These are phyloP conservation scores for Apiotrichum porosum DNA, from an alignment of 1,284 basidiomycete genomes.

Conservation along the genomic window DNA sequence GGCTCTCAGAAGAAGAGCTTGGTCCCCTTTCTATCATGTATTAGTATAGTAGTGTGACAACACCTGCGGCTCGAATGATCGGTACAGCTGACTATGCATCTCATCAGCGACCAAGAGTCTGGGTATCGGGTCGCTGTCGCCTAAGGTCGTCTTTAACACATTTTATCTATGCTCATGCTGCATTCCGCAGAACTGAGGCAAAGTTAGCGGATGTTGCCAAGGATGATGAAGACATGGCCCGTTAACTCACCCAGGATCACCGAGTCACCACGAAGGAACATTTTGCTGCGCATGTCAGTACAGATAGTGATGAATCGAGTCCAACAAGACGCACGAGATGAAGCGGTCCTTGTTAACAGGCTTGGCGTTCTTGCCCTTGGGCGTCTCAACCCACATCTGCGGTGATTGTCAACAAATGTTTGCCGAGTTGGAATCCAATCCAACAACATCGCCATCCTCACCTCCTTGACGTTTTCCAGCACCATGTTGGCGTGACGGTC, in stretches of 20 bases:
- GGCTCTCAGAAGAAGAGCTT: background rate
- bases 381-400: conserved; percentile 98
- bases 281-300: conserved; percentile 37
- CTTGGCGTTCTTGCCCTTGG: conserved; percentile 98
- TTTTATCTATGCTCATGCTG: conserved; percentile 54
- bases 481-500: conserved; percentile 99
- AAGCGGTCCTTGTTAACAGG: conserved; percentile 98
- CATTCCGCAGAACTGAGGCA: conserved; percentile 71
- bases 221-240: background rate
- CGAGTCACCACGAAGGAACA: conserved; percentile 72
- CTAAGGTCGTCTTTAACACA: conserved; percentile 1
- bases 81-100: conserved; percentile 17
- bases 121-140: conserved; percentile 10
- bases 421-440: background rate
- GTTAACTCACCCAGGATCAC: conserved; percentile 77
- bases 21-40: background rate
- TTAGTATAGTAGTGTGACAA: background rate
- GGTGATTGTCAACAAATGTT: background rate
- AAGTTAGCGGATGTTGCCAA: too few relatives aligned
- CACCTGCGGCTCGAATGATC: background rate
- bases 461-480: conserved; percentile 95
- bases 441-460: conserved; percentile 25
- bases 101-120: conserved; percentile 4
- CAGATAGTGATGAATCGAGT: too few relatives aligned
- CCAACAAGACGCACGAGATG: conserved; percentile 79